Evolutionary conservation across 2,329 filamentous ascomycete species (phyloP), one percentile per base, ranked within the genome.

Genomic region (Phaeomoniella chlamydospora): DNA sequence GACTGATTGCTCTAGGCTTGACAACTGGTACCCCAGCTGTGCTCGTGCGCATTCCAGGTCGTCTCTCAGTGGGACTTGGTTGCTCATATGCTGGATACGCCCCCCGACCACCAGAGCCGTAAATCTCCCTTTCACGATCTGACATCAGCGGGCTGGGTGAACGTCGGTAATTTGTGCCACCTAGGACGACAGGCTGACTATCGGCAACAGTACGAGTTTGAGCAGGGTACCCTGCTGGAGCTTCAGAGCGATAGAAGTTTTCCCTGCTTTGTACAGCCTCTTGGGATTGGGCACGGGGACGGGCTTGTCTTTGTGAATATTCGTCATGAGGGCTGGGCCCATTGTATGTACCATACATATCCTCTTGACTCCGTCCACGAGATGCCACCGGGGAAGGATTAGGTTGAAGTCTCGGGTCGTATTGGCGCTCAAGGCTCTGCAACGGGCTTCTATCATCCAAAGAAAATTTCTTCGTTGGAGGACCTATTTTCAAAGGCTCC

Each of bases 1-100:
- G 65, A 41, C 59, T 67, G 33, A 61, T 49, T 11, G 58, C 51
- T 15, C 54, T 54, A 16, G 59, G 61, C 37, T 56, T 59, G 36
- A 56, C 47, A 5, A 62, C 43, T 2, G 54, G 53, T 2, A 49
- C 42, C 3, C 49, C 45, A 14, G 15, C 32, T 34, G 14, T 6
- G 18, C 17, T 34, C n/a, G 18, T 16, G 16, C 4, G 9, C 11
- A 18, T 18, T 9, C 14, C 15, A 18, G 5, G 10, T 34, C 17
- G 11, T 18, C 14, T 12, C 6, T 18, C 16, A 9, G 18, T 9
- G 4, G 32, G 17, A 6, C 6, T 4, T 9, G 11, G 15, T 6
- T 12, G 32, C n/a, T 34, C 32, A 18, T 15, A 18, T 10, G 32
- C 18, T 4, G 11, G 4, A 34, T 34, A 13, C 9, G 9, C 11